Conservation (phyloP, 139 green algal genomes). For the Chlorella sorokiniana region DNA sequence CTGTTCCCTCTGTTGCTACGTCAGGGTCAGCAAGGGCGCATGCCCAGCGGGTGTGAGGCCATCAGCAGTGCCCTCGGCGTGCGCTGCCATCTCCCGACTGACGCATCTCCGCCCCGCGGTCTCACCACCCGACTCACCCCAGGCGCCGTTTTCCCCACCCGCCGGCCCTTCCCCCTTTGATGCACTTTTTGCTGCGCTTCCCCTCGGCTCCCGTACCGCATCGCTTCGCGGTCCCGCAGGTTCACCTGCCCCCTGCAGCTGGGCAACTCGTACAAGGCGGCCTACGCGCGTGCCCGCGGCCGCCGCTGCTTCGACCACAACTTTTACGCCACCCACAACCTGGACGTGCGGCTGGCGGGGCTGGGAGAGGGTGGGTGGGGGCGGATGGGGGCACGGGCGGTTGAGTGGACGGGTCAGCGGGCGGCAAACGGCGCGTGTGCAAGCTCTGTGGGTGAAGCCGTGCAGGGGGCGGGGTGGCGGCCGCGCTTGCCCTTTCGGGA, state of each 20-base stretch:
- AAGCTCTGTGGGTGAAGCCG: not conserved
- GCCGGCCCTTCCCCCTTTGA: not conserved
- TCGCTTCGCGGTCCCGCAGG: no score
- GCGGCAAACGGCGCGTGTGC: not conserved
- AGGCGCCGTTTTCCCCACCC: no score
- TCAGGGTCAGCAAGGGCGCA: no score
- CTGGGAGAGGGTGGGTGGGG: conserved; percentile 1
- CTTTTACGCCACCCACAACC: conserved; percentile 34
- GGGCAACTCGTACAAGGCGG: conserved; percentile 35
- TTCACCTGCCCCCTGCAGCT: conserved; percentile 46
- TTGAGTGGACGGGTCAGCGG: not conserved
- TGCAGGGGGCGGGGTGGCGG: no score
- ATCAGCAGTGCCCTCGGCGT: no score
- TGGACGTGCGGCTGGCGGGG: conserved; percentile 31
- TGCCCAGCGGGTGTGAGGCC: no score
- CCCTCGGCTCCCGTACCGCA: no score
- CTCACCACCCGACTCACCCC: no score
- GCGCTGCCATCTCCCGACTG: no score
- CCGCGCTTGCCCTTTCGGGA: no score
- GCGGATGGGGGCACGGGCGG: not conserved
- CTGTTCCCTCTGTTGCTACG: not conserved
- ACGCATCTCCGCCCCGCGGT: no score
- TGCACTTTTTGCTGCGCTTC: no score
- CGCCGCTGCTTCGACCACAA: conserved; percentile 48
- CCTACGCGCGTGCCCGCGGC: conserved; percentile 33